phyloP scores from a whole-genome alignment of 768 basidiomycete genomes.

The Tylopilus felleus region DNA sequence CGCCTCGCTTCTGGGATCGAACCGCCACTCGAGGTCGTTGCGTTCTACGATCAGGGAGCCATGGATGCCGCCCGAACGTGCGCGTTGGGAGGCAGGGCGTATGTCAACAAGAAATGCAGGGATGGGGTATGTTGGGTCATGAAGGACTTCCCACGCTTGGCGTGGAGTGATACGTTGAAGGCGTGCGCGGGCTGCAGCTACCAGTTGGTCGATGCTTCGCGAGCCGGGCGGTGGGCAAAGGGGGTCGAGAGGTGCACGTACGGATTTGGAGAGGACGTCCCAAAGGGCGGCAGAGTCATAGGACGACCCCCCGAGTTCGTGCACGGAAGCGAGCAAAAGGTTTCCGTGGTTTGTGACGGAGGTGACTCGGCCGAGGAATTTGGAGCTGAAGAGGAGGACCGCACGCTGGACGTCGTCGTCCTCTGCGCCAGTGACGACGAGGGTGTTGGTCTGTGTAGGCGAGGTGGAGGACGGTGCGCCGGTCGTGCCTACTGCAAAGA shows the following conservation, averaged over 20 bases:
- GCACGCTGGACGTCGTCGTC: slow-evolving; percentile 62
- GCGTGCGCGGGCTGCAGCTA: slow-evolving; percentile 56
- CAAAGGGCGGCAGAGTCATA: slow-evolving; percentile 67
- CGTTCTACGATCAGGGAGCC: slow-evolving; percentile 74
- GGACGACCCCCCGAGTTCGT: slow-evolving; percentile 48
- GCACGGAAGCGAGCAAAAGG: slow-evolving; percentile 45
- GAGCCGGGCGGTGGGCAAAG: slow-evolving; percentile 63
- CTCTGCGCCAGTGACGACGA: slow-evolving; percentile 59
- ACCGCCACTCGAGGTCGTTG: slow-evolving; percentile 76
- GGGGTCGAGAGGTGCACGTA: slow-evolving; percentile 57
- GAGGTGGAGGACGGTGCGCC: slow-evolving; percentile 33
- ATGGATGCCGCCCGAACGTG: slow-evolving; percentile 52
- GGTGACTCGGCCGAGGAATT: slow-evolving; percentile 63
- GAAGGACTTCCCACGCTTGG: slow-evolving; percentile 60
- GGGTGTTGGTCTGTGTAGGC: slow-evolving; percentile 34
- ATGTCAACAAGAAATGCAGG: slow-evolving; percentile 79
- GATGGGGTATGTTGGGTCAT: slow-evolving; percentile 47
- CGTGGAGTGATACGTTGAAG: slow-evolving; percentile 60
- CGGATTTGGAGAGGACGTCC: slow-evolving; percentile 67
- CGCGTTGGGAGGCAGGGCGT: slow-evolving; percentile 60
- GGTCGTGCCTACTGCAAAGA: slow-evolving; percentile 55
- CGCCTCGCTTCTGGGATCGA: slow-evolving; percentile 64
- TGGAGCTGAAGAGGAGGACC: slow-evolving; percentile 58
- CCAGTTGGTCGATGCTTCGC: slow-evolving; percentile 52
- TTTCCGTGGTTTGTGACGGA: slow-evolving; percentile 35